Evolutionary conservation across 192 early-diverging fungal species (phyloP).

Genomic region (Geranomyces variabilis): DNA sequence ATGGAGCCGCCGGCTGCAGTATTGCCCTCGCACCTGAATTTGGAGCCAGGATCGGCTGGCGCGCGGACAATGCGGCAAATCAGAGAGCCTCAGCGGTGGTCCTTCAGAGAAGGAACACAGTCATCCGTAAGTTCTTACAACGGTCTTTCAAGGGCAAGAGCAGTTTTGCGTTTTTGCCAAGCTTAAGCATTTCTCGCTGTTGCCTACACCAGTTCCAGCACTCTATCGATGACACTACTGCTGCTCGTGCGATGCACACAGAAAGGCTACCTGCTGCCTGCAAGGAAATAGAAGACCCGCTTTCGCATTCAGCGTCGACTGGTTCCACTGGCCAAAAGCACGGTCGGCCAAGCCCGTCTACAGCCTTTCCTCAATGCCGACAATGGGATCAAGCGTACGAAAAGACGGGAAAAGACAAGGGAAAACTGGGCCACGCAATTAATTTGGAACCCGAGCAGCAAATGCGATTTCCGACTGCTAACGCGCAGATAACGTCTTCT

Average conservation of each 20-base stretch:
- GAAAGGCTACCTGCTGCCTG: neutral
- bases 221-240: neutral
- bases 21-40: neutral
- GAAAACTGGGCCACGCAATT: slow-evolving; percentile 3
- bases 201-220: too few relatives aligned
- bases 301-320: too few relatives aligned
- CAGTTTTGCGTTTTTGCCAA: too few relatives aligned
- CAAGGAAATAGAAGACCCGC: too few relatives aligned
- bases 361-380: neutral
- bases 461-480: slow-evolving; percentile 3
- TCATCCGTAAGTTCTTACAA: too few relatives aligned
- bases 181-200: too few relatives aligned
- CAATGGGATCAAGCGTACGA: slow-evolving; percentile 22
- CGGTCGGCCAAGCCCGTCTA: neutral
- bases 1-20: neutral
- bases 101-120: too few relatives aligned
- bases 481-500: neutral
- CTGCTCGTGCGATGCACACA: neutral
- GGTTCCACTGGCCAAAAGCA: neutral
- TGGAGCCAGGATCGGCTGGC: too few relatives aligned
- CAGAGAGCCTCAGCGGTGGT: too few relatives aligned
- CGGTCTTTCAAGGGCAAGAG: too few relatives aligned
- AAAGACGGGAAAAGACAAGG: neutral
- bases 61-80: too few relatives aligned
- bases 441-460: slow-evolving; percentile 10